Evolutionary conservation across 805 yeast genomes (phyloP), one percentile per base, ranked within the genome.

Genomic region (Nakazawaea anatomiae): DNA sequence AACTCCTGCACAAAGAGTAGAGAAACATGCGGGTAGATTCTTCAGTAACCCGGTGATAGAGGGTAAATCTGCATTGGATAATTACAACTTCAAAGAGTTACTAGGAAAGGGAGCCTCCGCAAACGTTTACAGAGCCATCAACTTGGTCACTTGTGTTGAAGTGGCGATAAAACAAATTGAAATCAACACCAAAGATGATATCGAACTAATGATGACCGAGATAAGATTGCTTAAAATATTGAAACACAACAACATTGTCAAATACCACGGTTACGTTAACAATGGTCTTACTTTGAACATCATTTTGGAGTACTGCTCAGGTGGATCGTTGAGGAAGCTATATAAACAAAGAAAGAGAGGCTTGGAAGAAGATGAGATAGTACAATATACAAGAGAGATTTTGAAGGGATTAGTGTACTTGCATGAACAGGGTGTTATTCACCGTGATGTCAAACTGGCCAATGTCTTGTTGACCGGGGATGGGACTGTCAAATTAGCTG

Each of bases 91-190:
- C 58, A 72, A 75, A 45, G 85, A 82, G 45, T 76, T 85, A 38
- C 72, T 94, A 2, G 99, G 98, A 3, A 79, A 79, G 53, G 99
- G 99, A 1, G 97, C 97, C 0, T 90, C 82, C 63, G 98, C 97
- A 6, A 39, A 31, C 14, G 55, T 50, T 10, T 50, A 47, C 27
- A 30, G 79, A 52, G 96, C 92, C 0, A 68, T 82, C 31, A 87
- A 89, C 58, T 67, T 76, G 53, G 72, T 70, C 49, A 86, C 91
- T 0, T 80, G 80, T 6, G 83, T 81, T 48, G 74, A 82, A 2
- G 87, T 88, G 4, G 96, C 96, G 1, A 80, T 90, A 28, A 89
- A 89, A 63, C 91, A 86, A 62, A 82, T 89, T 32, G 68, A 75
- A n/a, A 72, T 87, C 41, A 83, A 71, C 29, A 75, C 70, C 48